phyloP scores from a whole-genome alignment of 2,329 filamentous ascomycete species.

The Pseudogymnoascus sp. region DNA sequence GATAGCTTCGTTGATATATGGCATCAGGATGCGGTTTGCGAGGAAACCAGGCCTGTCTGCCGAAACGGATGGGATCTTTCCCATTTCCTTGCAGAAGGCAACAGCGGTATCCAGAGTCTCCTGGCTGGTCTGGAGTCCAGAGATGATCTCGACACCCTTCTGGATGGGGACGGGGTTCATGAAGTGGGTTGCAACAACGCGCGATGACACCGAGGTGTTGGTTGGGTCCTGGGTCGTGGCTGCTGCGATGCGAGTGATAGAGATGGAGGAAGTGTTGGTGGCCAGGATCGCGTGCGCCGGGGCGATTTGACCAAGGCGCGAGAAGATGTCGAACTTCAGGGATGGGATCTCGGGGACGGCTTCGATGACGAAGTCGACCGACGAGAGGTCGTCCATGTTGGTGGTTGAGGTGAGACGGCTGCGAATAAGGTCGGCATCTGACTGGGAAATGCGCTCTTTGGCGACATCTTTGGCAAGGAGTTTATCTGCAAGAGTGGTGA shows the following conservation, averaged over 20 bases:
- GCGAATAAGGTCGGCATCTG: conserved; percentile 66
- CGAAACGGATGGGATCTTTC: conserved; percentile 80
- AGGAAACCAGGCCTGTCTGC: conserved; percentile 90
- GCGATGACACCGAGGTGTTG: conserved; percentile 71
- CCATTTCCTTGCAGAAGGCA: conserved; percentile 82
- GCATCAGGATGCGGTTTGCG: conserved; percentile 95
- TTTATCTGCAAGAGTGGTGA: conserved; percentile 54
- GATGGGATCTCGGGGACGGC: conserved; percentile 87
- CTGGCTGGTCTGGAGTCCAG: conserved; percentile 80
- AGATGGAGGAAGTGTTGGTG: conserved; percentile 98
- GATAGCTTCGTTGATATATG: conserved; percentile 97
- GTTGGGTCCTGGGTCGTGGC: conserved; percentile 70
- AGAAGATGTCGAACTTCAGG: conserved; percentile 83
- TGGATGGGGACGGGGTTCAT: conserved; percentile 98
- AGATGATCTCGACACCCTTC: conserved; percentile 96
- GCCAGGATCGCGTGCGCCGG: conserved; percentile 81
- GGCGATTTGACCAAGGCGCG: conserved; percentile 70
- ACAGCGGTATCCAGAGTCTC: conserved; percentile 75
- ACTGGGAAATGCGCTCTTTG: conserved; percentile 76
- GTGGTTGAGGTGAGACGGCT: conserved; percentile 62
- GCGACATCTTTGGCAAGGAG: conserved; percentile 85
- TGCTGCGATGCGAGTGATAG: conserved; percentile 90
- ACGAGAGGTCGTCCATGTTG: conserved; percentile 64
- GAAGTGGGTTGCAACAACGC: conserved; percentile 93
- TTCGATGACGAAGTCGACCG: conserved; percentile 96